Conservation (phyloP, 768 basidiomycete species). For the Tylopilus cervinicoccineus region DNA sequence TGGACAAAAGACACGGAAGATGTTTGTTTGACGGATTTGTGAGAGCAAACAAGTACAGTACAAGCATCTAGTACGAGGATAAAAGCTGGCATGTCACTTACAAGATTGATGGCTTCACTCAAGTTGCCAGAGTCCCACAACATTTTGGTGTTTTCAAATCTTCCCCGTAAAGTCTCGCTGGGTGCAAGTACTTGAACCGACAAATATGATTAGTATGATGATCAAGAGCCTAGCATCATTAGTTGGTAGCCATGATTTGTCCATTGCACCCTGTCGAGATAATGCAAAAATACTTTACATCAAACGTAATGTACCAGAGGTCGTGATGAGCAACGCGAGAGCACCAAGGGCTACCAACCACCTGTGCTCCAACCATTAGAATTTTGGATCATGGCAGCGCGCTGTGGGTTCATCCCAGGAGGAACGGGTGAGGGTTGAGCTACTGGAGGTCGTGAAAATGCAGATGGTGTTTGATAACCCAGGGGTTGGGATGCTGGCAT, state of each 20-base stretch:
- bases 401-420: conserved; percentile 62
- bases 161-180: not conserved
- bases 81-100: conserved; percentile 37
- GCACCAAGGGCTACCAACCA: conserved; percentile 30
- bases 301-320: conserved; percentile 19
- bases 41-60: conserved; percentile 25
- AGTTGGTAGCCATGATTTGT: conserved; percentile 4
- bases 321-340: conserved; percentile 10
- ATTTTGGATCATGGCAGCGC: conserved; percentile 63
- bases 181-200: no score
- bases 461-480: conserved; percentile 39
- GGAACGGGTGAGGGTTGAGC: conserved; percentile 45
- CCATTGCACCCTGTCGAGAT: conserved; percentile 18
- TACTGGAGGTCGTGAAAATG: conserved; percentile 38
- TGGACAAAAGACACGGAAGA: conserved; percentile 32
- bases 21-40: conserved; percentile 37
- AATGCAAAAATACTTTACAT: conserved; percentile 29
- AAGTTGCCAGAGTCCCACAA: not conserved
- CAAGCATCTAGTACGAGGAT: conserved; percentile 28
- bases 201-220: not conserved
- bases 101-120: conserved; percentile 8
- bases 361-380: conserved; percentile 34
- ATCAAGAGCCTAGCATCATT: not conserved
- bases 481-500: conserved; percentile 32
- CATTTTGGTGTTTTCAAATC: not conserved